Conservation (phyloP, 345 rosid species). For the Mangifera indica region DNA sequence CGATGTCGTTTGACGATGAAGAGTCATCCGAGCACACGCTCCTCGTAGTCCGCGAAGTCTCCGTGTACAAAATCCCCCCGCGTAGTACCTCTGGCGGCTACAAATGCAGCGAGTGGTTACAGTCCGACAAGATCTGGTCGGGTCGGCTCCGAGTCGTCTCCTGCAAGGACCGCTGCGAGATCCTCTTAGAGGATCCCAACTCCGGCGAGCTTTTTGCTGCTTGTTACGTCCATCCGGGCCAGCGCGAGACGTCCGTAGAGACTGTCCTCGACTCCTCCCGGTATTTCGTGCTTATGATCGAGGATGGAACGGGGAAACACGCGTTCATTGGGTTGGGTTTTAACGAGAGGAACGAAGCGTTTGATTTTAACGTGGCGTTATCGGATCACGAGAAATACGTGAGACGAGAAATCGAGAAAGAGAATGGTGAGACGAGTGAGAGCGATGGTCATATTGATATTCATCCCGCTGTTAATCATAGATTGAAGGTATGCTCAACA, state of each 20-base stretch:
- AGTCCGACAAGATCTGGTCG: slow-evolving; percentile 98
- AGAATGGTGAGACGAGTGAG: slow-evolving; percentile 56
- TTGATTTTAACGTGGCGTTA: slow-evolving; percentile 97
- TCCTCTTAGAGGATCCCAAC: slow-evolving; percentile 91
- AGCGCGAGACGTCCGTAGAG: slow-evolving; percentile 87
- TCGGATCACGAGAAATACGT: slow-evolving; percentile 97
- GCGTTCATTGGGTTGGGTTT: slow-evolving; percentile 97
- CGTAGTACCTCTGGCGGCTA: slow-evolving; percentile 92
- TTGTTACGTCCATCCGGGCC: slow-evolving; percentile 81
- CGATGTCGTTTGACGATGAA: slow-evolving; percentile 86
- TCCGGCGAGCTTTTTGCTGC: slow-evolving; percentile 93
- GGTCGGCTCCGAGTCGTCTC: slow-evolving; percentile 97
- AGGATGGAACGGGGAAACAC: slow-evolving; percentile 90
- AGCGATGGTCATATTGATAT: slow-evolving; percentile 78
- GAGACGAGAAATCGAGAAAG: slow-evolving; percentile 79
- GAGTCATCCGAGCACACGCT: slow-evolving; percentile 91
- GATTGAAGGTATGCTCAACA: slow-evolving; percentile 67
- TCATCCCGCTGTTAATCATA: slow-evolving; percentile 95
- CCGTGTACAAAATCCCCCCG: slow-evolving; percentile 91
- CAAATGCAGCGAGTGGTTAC: slow-evolving; percentile 99
- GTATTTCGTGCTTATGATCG: slow-evolving; percentile 92
- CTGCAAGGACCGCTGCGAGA: slow-evolving; percentile 94
- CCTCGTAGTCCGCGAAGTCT: slow-evolving; percentile 90
- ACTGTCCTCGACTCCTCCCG: slow-evolving; percentile 96
- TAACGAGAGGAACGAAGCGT: slow-evolving; percentile 90